phyloP scores from a whole-genome alignment of 2,329 filamentous ascomycete species.

The Phaeomoniella chlamydospora region DNA sequence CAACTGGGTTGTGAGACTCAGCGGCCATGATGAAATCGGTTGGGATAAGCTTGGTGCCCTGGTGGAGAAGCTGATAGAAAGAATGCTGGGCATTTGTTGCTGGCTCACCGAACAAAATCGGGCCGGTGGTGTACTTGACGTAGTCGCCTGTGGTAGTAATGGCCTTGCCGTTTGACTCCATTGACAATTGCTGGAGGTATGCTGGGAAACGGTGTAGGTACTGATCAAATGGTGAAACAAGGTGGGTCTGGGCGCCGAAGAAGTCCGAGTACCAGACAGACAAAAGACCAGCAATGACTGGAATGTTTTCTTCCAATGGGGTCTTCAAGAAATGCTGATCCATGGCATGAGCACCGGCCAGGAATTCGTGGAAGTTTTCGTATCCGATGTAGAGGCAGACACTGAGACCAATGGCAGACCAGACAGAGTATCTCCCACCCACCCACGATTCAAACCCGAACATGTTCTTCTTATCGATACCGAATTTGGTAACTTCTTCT shows the following conservation, averaged over 20 bases:
- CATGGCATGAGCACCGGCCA: conserved; percentile 90
- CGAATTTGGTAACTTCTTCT: conserved; percentile 90
- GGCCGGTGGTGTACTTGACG: conserved; percentile 93
- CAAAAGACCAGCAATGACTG: conserved; percentile 75
- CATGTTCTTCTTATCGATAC: conserved; percentile 98
- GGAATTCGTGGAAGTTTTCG: conserved; percentile 95
- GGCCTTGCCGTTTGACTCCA: conserved; percentile 99
- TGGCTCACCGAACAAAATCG: conserved; percentile 93
- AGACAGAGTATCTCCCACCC: conserved; percentile 94
- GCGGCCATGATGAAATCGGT: conserved; percentile 96
- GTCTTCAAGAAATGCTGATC: conserved; percentile 94
- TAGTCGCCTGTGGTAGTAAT: conserved; percentile 77
- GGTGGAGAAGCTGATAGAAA: conserved; percentile 98
- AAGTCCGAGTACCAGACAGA: conserved; percentile 99
- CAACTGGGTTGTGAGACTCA: conserved; percentile 90
- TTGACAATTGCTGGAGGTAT: conserved; percentile 96
- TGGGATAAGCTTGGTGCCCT: conserved; percentile 97
- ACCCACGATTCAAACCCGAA: conserved; percentile 99
- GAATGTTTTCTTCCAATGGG: conserved; percentile 88
- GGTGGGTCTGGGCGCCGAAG: conserved; percentile 93
- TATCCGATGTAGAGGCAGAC: conserved; percentile 91
- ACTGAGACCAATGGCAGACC: conserved; percentile 94
- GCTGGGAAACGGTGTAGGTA: conserved; percentile 98
- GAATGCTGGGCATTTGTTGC: conserved; percentile 99
- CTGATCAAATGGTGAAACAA: conserved; percentile 96